Evolutionary conservation across 1,284 basidiomycete species (phyloP), one percentile per base, ranked within the genome.

Genomic region (Rhizoctonia solani): DNA sequence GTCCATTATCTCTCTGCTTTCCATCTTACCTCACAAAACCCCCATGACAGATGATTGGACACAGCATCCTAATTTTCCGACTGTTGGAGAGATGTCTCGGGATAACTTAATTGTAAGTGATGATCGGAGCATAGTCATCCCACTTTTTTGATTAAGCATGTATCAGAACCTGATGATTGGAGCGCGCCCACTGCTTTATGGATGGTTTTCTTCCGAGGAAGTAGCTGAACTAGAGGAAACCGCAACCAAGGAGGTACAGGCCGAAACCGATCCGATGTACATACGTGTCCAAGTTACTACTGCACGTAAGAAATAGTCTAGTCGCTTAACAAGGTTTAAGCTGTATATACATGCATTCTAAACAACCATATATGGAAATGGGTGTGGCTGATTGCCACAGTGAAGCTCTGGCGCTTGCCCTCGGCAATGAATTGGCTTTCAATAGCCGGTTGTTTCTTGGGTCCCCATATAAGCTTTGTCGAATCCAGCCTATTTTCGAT

Each of bases 171-270:
- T 61, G 1, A 46, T 46, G 47, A 32, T 21, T 16, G 47, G 58
- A 9, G 44, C 58, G 5, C 58, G 58, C 13, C 58, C 58, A 2
- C 32, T 61, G 19, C 46, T 61, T 23, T 61, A 61, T 29, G 27
- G 23, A n/a, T 61, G 44, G 32, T 47, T 50, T n/a, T 44, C 27
- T 32, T 19, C 46, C 11, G 42, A 50, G 44, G 58, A 61, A 27
- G 58, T 61, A 13, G 58, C 58, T n/a, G 46, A 49, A 34, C 32
- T 61, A n/a, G 58, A 61, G 41, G 58, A 32, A 30, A 29, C 46
- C n/a, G 58, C 58, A 37, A 32, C 47, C 23, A 30, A 47, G 8
- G 58, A 61, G 23, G 8, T 61, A 1, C 4, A 23, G n/a, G 58
- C 29, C n/a, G 44, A 4, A 9, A 27, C 3, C 25, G 50, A 61